Base-by-base conservation (phyloP, 768 basidiomycete species). In the Mycena olivaceomarginata region DNA sequence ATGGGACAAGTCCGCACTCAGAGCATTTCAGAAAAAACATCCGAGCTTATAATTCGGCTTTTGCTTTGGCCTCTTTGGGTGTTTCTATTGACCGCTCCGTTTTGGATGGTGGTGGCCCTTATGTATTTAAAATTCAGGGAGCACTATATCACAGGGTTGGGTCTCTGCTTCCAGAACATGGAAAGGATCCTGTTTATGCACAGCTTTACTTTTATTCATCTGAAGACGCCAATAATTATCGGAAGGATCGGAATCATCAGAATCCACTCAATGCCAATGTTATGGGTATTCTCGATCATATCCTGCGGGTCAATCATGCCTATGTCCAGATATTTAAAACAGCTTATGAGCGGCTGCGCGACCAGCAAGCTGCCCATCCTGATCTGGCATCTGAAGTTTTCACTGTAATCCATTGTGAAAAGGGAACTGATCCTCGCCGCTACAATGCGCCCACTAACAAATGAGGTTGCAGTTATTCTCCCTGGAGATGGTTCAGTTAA, bases 31-130 rank as follows among this genome's bases (percentile, higher is more conserved):
- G 82, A 4, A 76, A 82, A 2, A 79, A 87, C 4, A 87, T 89
- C 31, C 66, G 80, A 0, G 82, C 82, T 10, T 87, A 88, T 39
- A 88, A 88, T 67, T 74, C 79, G 41, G 82, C 87, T 12, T 79
- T 87, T 60, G 84, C 85, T 3, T 86, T 87, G 53, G 84, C 84
- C 0, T 87, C 85, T 0, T 53, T 87, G 0, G 81, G 82, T 6
- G 82, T 83, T 2, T 71, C 76, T 2, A 48, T 83, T 16, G 82
- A 86, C 63, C 40, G 80, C 15, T n/a, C 25, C 39, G 64, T 81
- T 46, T 62, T 68, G 57, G 67, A 74, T 66, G 81, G 79, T 13
- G 63, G 74, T 66, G 83, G 83, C 1, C 82, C 84, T 13, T 84
- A 80, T 57, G 75, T 82, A 1, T 86, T 84, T 69, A 60, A 67